Evolutionary conservation across 2,329 filamentous ascomycete genomes (phyloP).

Genomic region (Graphium sp.): DNA sequence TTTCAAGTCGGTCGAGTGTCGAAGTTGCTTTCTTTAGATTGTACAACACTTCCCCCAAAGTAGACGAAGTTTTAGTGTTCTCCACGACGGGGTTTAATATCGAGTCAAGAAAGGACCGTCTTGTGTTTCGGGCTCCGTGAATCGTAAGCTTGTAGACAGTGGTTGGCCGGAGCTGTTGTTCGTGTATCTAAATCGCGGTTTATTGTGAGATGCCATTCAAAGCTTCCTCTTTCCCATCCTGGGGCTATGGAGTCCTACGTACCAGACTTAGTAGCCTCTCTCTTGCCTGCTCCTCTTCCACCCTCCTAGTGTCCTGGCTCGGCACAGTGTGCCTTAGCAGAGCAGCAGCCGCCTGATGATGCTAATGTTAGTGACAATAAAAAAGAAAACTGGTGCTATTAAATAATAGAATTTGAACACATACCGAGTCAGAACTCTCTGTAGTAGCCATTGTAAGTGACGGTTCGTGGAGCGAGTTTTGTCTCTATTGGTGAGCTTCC

Average conservation of each 20-base stretch:
- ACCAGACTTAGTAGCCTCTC: slow-evolving; percentile 6
- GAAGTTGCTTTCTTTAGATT: slow-evolving; percentile 54
- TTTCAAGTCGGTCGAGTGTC: slow-evolving; percentile 62
- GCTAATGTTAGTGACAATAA: too few relatives aligned
- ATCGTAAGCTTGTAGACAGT: slow-evolving; percentile 76
- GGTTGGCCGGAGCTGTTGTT: slow-evolving; percentile 75
- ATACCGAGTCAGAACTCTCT: too few relatives aligned
- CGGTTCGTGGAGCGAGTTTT: too few relatives aligned
- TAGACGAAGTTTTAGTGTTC: slow-evolving; percentile 51
- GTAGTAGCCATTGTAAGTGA: too few relatives aligned
- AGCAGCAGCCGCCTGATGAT: too few relatives aligned
- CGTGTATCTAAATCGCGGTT: slow-evolving; percentile 39
- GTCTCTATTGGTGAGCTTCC: too few relatives aligned
- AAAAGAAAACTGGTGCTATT: too few relatives aligned
- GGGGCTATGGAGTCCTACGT: background rate
- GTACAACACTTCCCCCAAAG: slow-evolving; percentile 60
- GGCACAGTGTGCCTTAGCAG: too few relatives aligned
- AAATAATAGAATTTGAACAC: too few relatives aligned
- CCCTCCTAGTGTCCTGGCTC: too few relatives aligned
- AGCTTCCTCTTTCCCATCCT: background rate
- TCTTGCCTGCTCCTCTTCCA: too few relatives aligned
- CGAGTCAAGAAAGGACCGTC: slow-evolving; percentile 65
- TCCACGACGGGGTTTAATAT: slow-evolving; percentile 62
- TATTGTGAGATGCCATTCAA: background rate
- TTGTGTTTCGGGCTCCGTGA: slow-evolving; percentile 69